Conservation (phyloP, 805 yeast species). For the Kurtzmaniella fragi region DNA sequence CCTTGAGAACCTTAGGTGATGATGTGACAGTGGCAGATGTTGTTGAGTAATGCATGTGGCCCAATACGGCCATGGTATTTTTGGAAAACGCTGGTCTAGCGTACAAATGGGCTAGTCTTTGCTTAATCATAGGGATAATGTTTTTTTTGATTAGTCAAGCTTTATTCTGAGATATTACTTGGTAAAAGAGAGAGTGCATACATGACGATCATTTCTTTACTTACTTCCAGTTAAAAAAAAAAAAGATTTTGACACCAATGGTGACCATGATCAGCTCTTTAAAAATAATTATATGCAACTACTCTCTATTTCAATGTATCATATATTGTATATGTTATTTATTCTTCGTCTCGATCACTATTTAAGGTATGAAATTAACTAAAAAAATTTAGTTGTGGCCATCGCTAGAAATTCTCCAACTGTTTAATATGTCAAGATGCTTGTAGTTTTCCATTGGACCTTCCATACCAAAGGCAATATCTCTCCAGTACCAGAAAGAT, state of each 20-base stretch:
- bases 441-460: conserved; percentile 37
- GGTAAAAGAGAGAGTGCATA: too few relatives aligned
- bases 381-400: conserved; percentile 16
- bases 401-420: conserved; percentile 41
- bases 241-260: too few relatives aligned
- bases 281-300: too few relatives aligned
- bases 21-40: conserved; percentile 1
- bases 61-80: not conserved
- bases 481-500: conserved; percentile 40
- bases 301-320: too few relatives aligned
- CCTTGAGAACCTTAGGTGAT: conserved; percentile 16
- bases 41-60: not conserved
- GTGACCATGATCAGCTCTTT: too few relatives aligned
- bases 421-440: conserved; percentile 32
- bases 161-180: too few relatives aligned
- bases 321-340: too few relatives aligned
- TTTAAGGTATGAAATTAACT: not conserved
- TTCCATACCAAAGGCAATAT: conserved; percentile 39
- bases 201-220: too few relatives aligned
- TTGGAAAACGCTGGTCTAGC: not conserved
- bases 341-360: not conserved
- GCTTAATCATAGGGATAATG: not conserved
- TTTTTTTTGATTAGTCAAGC: not conserved
- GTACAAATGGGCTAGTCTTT: not conserved
- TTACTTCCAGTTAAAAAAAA: too few relatives aligned